phyloP scores from a whole-genome alignment of 805 yeast species.

The Barnettozyma wickerhamii region DNA sequence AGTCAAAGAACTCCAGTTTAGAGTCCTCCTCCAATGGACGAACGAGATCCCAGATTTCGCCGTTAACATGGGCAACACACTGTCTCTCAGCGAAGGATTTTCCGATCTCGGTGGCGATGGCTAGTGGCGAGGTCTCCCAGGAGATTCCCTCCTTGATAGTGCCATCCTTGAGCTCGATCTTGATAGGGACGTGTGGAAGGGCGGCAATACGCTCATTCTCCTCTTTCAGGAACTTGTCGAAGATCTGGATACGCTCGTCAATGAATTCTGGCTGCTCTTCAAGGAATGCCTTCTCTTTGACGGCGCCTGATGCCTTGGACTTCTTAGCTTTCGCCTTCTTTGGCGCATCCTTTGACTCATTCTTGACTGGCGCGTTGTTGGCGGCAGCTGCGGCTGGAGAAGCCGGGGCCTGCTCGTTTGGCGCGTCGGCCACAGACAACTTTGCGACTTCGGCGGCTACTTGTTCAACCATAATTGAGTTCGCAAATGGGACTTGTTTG shows the following conservation, averaged over 20 bases:
- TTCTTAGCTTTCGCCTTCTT: conserved; percentile 39
- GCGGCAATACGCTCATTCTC: conserved; percentile 69
- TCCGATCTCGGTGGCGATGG: conserved; percentile 78
- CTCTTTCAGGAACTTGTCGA: conserved; percentile 74
- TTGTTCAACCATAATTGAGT: conserved; percentile 32
- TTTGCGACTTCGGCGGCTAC: conserved; percentile 45
- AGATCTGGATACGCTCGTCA: conserved; percentile 70
- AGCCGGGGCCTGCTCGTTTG: conserved; percentile 19
- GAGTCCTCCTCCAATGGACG: conserved; percentile 82
- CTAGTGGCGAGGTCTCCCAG: conserved; percentile 88
- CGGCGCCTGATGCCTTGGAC: conserved; percentile 33
- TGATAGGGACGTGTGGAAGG: conserved; percentile 59
- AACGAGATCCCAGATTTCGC: conserved; percentile 89
- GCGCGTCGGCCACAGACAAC: conserved; percentile 31
- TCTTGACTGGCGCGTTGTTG: no score
- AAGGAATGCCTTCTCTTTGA: conserved; percentile 38
- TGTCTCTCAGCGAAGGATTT: conserved; percentile 86
- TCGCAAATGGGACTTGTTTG: not conserved
- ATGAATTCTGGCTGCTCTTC: conserved; percentile 85
- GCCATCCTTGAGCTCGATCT: conserved; percentile 85
- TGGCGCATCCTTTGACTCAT: no score
- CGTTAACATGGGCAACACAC: conserved; percentile 88
- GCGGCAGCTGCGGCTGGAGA: conserved; percentile 21
- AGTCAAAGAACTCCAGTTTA: conserved; percentile 77
- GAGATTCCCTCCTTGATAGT: conserved; percentile 69